Evolutionary conservation across 257 asterid species (phyloP).

Genomic region (Nicotiana knightiana): DNA sequence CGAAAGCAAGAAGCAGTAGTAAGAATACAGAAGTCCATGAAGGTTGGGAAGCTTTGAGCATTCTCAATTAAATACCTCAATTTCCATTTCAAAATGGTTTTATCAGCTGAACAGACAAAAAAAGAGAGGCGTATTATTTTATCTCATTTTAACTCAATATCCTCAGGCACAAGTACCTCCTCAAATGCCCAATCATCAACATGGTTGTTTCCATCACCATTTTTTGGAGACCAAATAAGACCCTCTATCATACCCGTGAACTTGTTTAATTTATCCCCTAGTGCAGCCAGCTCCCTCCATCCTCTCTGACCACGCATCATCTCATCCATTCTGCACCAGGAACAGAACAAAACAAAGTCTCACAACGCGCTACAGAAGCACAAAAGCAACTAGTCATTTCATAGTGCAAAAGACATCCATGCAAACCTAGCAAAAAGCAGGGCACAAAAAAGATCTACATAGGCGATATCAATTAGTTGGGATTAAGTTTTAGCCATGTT

Average conservation of each 20-base stretch:
- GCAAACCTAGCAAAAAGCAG: neutral
- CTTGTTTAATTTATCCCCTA: constrained; percentile 87
- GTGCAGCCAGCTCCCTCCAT: constrained; percentile 93
- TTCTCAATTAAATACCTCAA: constrained; percentile 1
- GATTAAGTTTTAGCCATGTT: neutral
- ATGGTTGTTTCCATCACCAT: constrained; percentile 60
- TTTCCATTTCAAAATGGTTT: neutral
- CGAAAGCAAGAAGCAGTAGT: neutral
- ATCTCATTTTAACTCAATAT: neutral
- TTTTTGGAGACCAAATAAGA: constrained; percentile 87
- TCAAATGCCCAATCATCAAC: constrained; percentile 95
- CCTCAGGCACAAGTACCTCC: constrained; percentile 49
- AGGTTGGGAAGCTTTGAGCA: neutral
- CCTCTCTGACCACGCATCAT: constrained; percentile 99
- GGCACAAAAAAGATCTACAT: neutral
- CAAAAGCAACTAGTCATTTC: neutral
- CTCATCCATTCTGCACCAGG: constrained; percentile 89
- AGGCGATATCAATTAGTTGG: neutral
- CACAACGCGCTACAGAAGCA: neutral
- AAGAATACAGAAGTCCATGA: neutral
- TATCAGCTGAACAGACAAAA: neutral
- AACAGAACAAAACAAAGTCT: constrained; percentile 3
- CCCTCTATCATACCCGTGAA: constrained; percentile 95
- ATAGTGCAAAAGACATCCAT: neutral
- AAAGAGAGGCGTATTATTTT: neutral